phyloP scores from a whole-genome alignment of 208 protist species.

The Zelonia costaricensis region DNA sequence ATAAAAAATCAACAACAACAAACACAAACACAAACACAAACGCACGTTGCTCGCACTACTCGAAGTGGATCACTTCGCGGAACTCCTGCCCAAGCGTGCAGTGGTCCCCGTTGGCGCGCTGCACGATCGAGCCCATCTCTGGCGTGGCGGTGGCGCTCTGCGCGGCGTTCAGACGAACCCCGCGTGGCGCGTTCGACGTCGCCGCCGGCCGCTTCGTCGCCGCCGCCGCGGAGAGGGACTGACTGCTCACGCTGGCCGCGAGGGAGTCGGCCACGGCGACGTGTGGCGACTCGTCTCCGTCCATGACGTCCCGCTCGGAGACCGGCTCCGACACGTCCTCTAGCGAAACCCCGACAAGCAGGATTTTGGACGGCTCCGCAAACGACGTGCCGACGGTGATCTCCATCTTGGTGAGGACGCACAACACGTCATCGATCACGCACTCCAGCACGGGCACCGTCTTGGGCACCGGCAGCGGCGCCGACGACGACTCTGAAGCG shows the following conservation, averaged over 20 bases:
- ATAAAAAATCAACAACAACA: background rate
- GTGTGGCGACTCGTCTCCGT: constrained; percentile 1
- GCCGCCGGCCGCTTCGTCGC: background rate
- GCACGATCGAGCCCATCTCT: no score
- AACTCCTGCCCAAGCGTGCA: constrained; percentile 22
- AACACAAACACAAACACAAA: no score
- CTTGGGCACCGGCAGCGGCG: background rate
- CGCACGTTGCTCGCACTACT: background rate
- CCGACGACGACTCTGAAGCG: background rate
- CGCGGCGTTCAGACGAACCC: background rate
- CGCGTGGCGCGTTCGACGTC: background rate
- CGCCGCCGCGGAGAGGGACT: background rate
- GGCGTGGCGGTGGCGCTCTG: background rate
- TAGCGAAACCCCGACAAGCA: constrained; percentile 50
- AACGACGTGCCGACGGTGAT: constrained; percentile 21
- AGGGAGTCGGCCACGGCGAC: background rate
- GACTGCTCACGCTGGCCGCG: background rate
- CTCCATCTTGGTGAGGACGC: constrained; percentile 42
- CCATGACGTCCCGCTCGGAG: constrained; percentile 13
- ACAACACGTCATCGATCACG: constrained; percentile 57
- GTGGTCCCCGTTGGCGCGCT: background rate
- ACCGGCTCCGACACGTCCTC: constrained; percentile 35
- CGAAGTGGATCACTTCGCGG: constrained; percentile 16
- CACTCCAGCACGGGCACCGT: constrained; percentile 66
- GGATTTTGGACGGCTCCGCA: constrained; percentile 5